A percentile compares a stretch with the other conserved stretches of the same genome.
These are phyloP conservation scores for Penicillium sp. DNA, from an alignment of 2,329 filamentous ascomycete genomes.

Conservation along the genomic window DNA sequence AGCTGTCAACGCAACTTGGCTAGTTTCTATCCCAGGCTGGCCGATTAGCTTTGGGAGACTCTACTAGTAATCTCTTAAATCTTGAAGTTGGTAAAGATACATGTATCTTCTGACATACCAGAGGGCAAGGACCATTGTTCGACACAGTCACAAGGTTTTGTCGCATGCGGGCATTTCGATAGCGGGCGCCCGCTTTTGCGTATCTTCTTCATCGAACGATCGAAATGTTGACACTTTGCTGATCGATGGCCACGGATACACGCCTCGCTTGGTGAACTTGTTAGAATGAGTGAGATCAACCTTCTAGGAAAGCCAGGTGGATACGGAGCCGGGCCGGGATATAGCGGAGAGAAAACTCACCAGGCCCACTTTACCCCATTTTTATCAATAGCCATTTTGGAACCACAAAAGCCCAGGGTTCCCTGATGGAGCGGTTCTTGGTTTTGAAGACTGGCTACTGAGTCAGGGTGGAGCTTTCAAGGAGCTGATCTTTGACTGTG, in stretches of 20 bases:
- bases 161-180: slow-evolving; percentile 46
- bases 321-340: neutral
- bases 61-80: neutral
- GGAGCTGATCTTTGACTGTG: neutral
- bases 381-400: neutral
- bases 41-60: neutral
- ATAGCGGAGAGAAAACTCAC: neutral
- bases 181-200: slow-evolving; percentile 51
- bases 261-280: slow-evolving; percentile 38
- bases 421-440: too few species aligned
- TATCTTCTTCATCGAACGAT: slow-evolving; percentile 51
- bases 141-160: neutral
- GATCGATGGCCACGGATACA: slow-evolving; percentile 51
- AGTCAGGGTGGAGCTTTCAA: neutral
- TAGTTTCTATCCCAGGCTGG: neutral
- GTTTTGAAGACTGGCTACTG: too few species aligned
- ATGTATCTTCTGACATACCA: neutral
- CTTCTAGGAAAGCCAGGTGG: too few species aligned
- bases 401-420: too few species aligned
- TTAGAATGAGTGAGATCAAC: neutral
- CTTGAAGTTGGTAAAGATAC: neutral
- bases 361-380: neutral
- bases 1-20: neutral
- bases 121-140: neutral
- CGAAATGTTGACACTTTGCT: slow-evolving; percentile 51